Percentiles rank a stretch among this genome's conserved stretches.
Evolutionary conservation across 257 asterid species (phyloP).

Genomic region (Solanum chiquidenum): DNA sequence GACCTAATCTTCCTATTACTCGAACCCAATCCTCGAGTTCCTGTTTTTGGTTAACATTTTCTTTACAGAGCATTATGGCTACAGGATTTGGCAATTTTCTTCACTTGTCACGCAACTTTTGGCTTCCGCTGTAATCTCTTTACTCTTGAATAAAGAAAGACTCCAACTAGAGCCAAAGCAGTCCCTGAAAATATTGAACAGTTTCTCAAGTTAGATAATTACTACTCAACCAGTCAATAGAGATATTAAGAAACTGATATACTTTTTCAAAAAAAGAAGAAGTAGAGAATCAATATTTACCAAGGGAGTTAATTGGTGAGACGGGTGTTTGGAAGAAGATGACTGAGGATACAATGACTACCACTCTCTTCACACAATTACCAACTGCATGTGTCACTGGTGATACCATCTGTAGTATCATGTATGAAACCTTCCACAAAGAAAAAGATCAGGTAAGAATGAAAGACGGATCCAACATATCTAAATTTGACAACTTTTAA

Average conservation of each 20-base stretch:
- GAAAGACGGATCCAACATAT: neutral
- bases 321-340: conserved; percentile 67
- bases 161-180: conserved; percentile 81
- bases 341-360: conserved; percentile 66
- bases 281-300: conserved; percentile 10
- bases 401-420: conserved; percentile 65
- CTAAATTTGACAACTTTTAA: neutral
- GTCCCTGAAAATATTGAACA: conserved; percentile 38
- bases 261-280: too few species aligned
- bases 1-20: neutral
- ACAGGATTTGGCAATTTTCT: neutral
- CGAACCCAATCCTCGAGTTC: neutral
- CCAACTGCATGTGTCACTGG: conserved; percentile 92
- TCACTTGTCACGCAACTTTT: conserved; percentile 28
- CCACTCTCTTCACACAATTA: conserved; percentile 77
- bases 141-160: conserved; percentile 61
- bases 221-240: neutral
- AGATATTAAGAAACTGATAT: neutral
- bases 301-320: conserved; percentile 41
- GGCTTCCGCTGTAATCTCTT: conserved; percentile 47
- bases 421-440: conserved; percentile 55
- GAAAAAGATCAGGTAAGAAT: neutral
- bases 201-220: neutral
- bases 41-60: neutral
- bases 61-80: neutral